A percentile compares a stretch with the other conserved stretches of the same genome.
Conservation (phyloP, 2,329 filamentous ascomycete species). For the Dryadomyces quercus-mongolicae region DNA sequence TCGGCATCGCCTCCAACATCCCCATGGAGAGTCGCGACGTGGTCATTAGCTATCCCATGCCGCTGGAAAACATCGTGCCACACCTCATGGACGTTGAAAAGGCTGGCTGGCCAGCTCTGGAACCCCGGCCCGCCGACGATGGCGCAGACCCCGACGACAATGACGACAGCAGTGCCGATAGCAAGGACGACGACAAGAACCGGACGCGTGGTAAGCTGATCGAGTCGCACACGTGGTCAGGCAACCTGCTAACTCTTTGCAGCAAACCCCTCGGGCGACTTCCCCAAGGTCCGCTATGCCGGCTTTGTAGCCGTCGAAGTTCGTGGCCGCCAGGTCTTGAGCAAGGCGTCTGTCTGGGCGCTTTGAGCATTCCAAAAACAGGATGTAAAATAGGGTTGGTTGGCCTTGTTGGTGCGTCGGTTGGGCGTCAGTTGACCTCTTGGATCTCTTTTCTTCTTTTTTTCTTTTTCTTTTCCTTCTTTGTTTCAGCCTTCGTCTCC, state of each 20-base stretch:
- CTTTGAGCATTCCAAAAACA: slow-evolving; percentile 19
- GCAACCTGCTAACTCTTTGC: not conserved
- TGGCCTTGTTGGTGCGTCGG: too few species aligned
- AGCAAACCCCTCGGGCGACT: slow-evolving; percentile 29
- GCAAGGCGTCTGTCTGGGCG: slow-evolving; percentile 65
- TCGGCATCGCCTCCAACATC: slow-evolving; percentile 74
- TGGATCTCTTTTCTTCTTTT: too few species aligned
- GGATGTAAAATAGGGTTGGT: not conserved
- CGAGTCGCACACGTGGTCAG: too few species aligned
- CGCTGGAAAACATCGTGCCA: slow-evolving; percentile 56
- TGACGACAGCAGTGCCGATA: slow-evolving; percentile 25
- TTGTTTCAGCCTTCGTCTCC: too few species aligned
- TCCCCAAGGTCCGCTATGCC: slow-evolving; percentile 56
- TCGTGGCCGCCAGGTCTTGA: slow-evolving; percentile 59
- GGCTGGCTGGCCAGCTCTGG: slow-evolving; percentile 48
- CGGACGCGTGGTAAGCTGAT: slow-evolving; percentile 8
- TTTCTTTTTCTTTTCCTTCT: too few species aligned
- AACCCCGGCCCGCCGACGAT: slow-evolving; percentile 25
- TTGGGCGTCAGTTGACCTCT: too few species aligned
- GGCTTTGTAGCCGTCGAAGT: slow-evolving; percentile 67
- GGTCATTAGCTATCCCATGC: slow-evolving; percentile 71
- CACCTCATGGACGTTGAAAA: slow-evolving; percentile 84
- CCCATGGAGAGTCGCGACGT: slow-evolving; percentile 89
- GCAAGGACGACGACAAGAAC: slow-evolving; percentile 24
- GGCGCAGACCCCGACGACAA: slow-evolving; percentile 18